Base-by-base conservation (phyloP, 495 filamentous ascomycete species). In the Lophiostoma macrostomum region DNA sequence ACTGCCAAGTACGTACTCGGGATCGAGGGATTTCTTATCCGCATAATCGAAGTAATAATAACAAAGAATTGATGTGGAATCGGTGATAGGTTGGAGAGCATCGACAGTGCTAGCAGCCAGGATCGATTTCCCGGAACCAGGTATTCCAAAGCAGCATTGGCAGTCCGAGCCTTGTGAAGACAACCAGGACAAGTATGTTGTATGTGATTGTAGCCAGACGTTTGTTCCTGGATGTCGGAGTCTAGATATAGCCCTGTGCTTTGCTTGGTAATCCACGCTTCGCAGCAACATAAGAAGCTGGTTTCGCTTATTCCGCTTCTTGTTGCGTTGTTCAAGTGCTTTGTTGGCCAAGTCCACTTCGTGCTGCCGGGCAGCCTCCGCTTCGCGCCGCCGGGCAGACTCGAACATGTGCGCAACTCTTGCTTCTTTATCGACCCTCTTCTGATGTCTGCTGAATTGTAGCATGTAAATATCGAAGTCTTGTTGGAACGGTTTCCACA, bases 341-440 rank as follows among this genome's bases (percentile, higher is more conserved):
- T 27, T 12, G 20, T 53, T 58, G 1, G 53, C 49, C 5, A 23
- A 20, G 49, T 56, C 56, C 10, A 57, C 30, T 24, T 48, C 56
- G 12, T 29, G 45, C 3, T 20, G n/a, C 19, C 44, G 29, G 7
- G 34, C 41, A 12, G 25, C 22, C 41, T 68, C 68, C 10, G 53
- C 30, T 24, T 48, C 56, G 12, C 32, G 45, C 3, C 22, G n/a
- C 19, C 44, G 29, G 7, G 34, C 41, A 12, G 25, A 24, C 41
- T 68, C 68, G 12, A 66, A 61, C 64, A 69, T 63, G 46, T 70
- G 56, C 10, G 67, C 55, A 0, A 63, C 13, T 5, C 44, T 30
- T 18, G 63, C 69, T 44, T 69, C 64, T 20, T 62, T 59, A 23
- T 65, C 64, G 1, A 69, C 67, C 14, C 50, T 55, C 32, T 66